Conservation (phyloP, 2,329 filamentous ascomycete genomes). For the Fusarium sp. region DNA sequence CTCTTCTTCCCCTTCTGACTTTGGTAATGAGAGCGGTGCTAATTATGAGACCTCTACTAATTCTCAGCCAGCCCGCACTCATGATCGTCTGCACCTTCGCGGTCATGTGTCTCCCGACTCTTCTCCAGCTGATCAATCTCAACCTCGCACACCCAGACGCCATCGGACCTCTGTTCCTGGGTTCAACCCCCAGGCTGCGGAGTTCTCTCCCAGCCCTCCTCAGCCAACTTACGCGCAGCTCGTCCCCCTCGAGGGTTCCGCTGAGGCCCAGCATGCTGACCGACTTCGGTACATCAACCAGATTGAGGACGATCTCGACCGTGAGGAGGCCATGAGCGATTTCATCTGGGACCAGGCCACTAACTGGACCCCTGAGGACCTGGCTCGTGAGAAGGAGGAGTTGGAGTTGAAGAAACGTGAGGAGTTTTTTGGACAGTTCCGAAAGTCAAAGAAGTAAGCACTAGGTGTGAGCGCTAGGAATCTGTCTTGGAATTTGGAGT, state of each 20-base stretch:
- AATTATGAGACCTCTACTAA: neutral
- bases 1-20: neutral
- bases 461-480: neutral
- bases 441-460: neutral
- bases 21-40: neutral
- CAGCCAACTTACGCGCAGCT: neutral
- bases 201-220: neutral
- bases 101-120: neutral
- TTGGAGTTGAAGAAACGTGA: constrained; percentile 1
- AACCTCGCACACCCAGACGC: neutral
- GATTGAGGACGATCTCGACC: constrained; percentile 4
- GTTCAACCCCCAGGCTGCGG: neutral
- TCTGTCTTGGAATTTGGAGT: neutral
- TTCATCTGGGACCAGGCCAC: neutral
- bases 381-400: neutral
- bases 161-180: neutral
- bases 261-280: neutral
- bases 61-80: neutral
- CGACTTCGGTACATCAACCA: neutral
- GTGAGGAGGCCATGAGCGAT: neutral
- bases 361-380: neutral
- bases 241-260: neutral
- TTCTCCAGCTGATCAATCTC: neutral
- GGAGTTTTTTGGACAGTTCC: neutral
- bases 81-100: neutral